These are phyloP conservation scores for Colletotrichum sp. DNA, from an alignment of 2,329 filamentous ascomycete species.

Conservation along the genomic window DNA sequence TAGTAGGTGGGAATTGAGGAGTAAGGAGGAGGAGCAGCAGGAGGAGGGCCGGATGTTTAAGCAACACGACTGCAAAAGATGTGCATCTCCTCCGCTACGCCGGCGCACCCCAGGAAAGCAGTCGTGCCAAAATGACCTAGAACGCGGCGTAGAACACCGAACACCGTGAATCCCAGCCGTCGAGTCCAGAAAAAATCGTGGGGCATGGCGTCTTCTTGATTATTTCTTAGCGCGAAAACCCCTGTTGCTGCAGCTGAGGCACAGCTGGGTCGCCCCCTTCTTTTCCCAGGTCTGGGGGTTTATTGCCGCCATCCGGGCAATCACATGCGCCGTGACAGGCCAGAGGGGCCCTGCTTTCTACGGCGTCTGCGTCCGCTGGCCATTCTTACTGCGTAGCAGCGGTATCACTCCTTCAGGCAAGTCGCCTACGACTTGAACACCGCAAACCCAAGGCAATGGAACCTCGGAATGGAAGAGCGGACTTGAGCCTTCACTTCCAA, in stretches of 20 bases:
- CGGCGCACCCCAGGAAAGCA: neutral
- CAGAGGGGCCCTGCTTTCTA: constrained; percentile 12
- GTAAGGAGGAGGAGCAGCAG: neutral
- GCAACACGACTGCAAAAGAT: neutral
- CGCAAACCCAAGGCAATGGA: neutral
- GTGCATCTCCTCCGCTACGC: neutral
- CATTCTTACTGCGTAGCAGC: neutral
- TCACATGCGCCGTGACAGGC: constrained; percentile 25
- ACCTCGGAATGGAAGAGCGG: neutral
- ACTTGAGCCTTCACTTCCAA: neutral
- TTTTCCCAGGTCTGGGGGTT: neutral
- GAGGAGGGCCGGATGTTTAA: neutral
- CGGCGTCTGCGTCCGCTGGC: constrained; percentile 3
- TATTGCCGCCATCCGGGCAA: constrained; percentile 21
- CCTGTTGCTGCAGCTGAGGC: constrained; percentile 7
- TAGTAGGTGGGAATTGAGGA: neutral
- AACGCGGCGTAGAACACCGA: neutral
- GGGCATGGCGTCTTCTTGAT: constrained; percentile 24
- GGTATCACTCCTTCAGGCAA: neutral
- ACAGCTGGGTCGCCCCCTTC: neutral
- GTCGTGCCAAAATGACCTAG: neutral
- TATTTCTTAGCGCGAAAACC: constrained; percentile 23
- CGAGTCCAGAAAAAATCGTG: constrained; percentile 15
- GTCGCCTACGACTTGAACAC: neutral
- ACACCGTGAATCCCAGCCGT: neutral